Conservation (phyloP, 1,139 yeast genomes). For the Kodamaea arcana region DNA sequence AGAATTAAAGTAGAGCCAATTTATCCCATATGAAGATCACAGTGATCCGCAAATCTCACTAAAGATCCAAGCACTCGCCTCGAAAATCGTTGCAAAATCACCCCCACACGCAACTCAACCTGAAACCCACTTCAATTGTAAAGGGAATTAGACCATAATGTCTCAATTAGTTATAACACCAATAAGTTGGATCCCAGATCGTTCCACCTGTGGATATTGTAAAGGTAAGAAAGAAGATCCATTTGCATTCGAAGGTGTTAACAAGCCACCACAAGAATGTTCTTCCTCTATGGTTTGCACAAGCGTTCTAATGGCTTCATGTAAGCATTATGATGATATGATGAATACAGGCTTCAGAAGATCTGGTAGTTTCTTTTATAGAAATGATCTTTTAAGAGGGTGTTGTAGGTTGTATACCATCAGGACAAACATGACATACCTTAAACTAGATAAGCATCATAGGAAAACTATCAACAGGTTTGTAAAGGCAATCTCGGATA, state of each 20-base stretch:
- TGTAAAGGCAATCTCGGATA: constrained; percentile 31
- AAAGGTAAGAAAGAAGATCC: constrained; percentile 42
- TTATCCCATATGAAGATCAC: too few relatives aligned
- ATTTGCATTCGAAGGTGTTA: constrained; percentile 28
- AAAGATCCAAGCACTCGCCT: too few relatives aligned
- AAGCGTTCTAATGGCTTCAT: constrained; percentile 42
- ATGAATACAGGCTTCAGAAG: constrained; percentile 76
- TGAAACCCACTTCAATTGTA: too few relatives aligned
- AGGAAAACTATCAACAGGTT: constrained; percentile 64
- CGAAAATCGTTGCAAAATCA: too few relatives aligned
- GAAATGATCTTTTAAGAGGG: constrained; percentile 63
- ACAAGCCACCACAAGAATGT: not conserved
- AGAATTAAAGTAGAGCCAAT: too few relatives aligned
- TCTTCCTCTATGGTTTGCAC: constrained; percentile 42
- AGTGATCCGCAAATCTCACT: too few relatives aligned
- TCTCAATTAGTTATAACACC: constrained; percentile 1
- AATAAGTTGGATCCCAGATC: not conserved
- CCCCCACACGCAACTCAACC: too few relatives aligned
- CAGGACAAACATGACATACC: constrained; percentile 48
- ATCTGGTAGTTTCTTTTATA: constrained; percentile 71
- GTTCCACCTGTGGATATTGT: constrained; percentile 59
- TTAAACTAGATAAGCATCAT: constrained; percentile 60
- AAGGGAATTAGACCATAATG: not conserved
- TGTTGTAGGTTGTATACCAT: constrained; percentile 88
- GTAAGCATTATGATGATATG: constrained; percentile 54